Conservation (phyloP, 352 stramenopile species). For the Peronospora tabacina region DNA sequence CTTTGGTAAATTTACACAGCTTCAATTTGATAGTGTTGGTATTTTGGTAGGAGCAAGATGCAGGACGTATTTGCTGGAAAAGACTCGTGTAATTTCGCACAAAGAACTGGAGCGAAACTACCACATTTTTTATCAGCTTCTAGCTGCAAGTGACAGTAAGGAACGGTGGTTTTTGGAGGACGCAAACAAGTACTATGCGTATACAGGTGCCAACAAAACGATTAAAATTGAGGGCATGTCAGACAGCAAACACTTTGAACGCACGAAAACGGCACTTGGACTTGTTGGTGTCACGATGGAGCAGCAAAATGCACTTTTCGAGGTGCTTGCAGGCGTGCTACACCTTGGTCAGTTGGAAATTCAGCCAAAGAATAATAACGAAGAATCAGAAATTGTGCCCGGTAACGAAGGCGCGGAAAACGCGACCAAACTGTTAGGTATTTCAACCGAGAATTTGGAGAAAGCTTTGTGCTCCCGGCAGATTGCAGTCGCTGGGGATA, state of each 20-base stretch:
- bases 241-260: slow-evolving; percentile 61
- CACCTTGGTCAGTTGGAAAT: slow-evolving; percentile 96
- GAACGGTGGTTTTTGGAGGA: slow-evolving; percentile 47
- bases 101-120: slow-evolving; percentile 66
- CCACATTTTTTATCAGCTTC: slow-evolving; percentile 77
- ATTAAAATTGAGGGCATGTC: slow-evolving; percentile 70
- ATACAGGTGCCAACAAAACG: slow-evolving; percentile 50
- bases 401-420: slow-evolving; percentile 29
- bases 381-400: slow-evolving; percentile 48
- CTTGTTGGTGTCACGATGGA: slow-evolving; percentile 57
- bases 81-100: slow-evolving; percentile 80
- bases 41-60: slow-evolving; percentile 69
- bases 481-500: slow-evolving; percentile 74
- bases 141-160: slow-evolving; percentile 26
- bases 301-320: slow-evolving; percentile 53
- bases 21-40: slow-evolving; percentile 83
- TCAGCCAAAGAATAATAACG: slow-evolving; percentile 61
- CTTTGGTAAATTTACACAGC: slow-evolving; percentile 96
- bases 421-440: slow-evolving; percentile 49
- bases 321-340: slow-evolving; percentile 87
- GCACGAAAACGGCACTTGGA: slow-evolving; percentile 51
- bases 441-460: slow-evolving; percentile 45
- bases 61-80: slow-evolving; percentile 91
- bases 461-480: slow-evolving; percentile 64
- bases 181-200: slow-evolving; percentile 41